Evolutionary conservation across 352 stramenopile species (phyloP).

Genomic region (Sclerospora graminicola): DNA sequence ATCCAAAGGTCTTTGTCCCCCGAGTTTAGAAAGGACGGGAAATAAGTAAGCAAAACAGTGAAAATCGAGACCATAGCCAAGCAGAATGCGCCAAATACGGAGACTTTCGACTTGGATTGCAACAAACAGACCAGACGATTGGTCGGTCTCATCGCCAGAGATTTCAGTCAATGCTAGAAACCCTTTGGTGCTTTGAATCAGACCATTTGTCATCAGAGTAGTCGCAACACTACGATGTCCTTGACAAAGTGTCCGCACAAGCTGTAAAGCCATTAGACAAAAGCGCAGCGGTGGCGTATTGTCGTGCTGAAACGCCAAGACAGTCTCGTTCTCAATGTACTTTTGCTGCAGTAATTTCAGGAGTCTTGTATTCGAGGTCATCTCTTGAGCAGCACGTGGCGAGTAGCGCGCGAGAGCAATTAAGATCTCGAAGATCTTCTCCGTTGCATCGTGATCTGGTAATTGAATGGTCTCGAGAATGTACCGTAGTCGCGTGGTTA

Average conservation of each 20-base stretch:
- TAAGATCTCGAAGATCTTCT: conserved; percentile 55
- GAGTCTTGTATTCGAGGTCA: conserved; percentile 34
- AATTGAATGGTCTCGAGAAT: conserved; percentile 41
- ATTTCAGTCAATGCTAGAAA: conserved; percentile 36
- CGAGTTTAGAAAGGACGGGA: conserved; percentile 38
- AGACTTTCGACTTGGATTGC: conserved; percentile 44
- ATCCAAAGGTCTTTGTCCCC: conserved; percentile 5
- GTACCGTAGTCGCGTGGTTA: conserved; percentile 37
- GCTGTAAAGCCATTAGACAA: conserved; percentile 29
- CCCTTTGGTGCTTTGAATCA: conserved; percentile 51
- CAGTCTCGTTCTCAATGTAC: conserved; percentile 42
- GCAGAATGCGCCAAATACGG: conserved; percentile 49
- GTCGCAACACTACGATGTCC: conserved; percentile 30
- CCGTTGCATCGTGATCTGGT: conserved; percentile 23
- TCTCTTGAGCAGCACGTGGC: conserved; percentile 27
- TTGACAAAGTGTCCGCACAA: conserved; percentile 41
- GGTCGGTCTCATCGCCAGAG: conserved; percentile 6
- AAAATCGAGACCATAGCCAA: conserved; percentile 57
- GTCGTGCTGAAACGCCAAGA: conserved; percentile 23
- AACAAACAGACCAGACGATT: conserved; percentile 16
- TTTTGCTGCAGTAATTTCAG: conserved; percentile 33
- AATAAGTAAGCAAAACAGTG: conserved; percentile 64
- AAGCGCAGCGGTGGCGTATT: conserved; percentile 23
- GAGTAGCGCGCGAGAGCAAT: conserved; percentile 39
- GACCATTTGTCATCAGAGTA: conserved; percentile 24